Base-by-base conservation (phyloP, 139 green algal species). In the Chlamydomonas applanata region DNA sequence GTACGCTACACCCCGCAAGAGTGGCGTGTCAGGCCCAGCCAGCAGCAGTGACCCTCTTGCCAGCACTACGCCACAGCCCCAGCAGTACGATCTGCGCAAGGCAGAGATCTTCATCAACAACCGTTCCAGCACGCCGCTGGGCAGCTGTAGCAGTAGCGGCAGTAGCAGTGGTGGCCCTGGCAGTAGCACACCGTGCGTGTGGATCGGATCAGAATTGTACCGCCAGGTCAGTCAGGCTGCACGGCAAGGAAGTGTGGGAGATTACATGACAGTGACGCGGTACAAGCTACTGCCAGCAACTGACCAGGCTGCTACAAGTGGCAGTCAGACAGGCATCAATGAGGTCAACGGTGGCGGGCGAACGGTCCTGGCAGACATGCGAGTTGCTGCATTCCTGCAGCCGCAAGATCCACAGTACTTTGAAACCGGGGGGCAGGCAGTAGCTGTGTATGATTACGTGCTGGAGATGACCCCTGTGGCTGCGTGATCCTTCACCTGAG, bases 81-180 rank as follows among this genome's bases (percentile, higher is more conserved):
- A 16, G 19, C 53, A 52, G 34, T 29, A 61, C 53, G 79, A 82
- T 36, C 40, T 85, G 32, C 79, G 75, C 22, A 82, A 82, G 66
- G 79, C 79, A 0, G 79, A 82, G 71, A 36, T 81, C 20, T 79
- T 85, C 74, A 79, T 85, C 69, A 85, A 85, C 53, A 84, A 84
- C 73, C 24, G 73, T 13, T 35, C 11, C 7, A 49, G 40, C 40
- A 49, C 40, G 40, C 11, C 40, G 11, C 40, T 49, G 11, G 40
- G 11, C 40, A 49, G 40, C 40, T 49, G 40, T 49, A 11, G 40
- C 40, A 49, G 40, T 11, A 49, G 40, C 40, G 7, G 7, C 11
- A 11, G 40, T 49, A 11, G 40, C 16, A 30, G 34, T 16, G 17
- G 27, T 16, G n/a, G 25, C 25, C 17, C 3, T 36, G 25, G 3